A percentile compares a stretch with the other conserved stretches of the same genome.
These are phyloP conservation scores for Cronartium quercuum DNA, from an alignment of 1,284 basidiomycete genomes.

Conservation along the genomic window DNA sequence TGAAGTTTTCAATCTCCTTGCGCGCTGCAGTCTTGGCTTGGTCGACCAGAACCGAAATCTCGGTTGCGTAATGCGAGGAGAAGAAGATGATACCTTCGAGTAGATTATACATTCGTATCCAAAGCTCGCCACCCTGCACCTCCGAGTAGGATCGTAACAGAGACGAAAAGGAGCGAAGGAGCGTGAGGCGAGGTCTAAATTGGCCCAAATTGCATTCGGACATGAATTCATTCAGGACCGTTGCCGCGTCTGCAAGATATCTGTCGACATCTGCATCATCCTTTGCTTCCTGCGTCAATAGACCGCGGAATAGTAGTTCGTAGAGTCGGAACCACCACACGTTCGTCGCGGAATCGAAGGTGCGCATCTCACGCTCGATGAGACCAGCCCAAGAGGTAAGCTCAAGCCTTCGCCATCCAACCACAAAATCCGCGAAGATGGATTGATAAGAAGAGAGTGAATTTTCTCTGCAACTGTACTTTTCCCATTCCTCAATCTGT, in stretches of 20 bases:
- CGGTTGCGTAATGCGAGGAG: constrained; percentile 61
- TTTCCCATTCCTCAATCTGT: constrained; percentile 95
- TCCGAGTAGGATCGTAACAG: constrained; percentile 51
- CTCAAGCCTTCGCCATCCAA: constrained; percentile 86
- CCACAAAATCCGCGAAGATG: constrained; percentile 65
- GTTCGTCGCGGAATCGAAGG: constrained; percentile 61
- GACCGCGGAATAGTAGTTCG: constrained; percentile 66
- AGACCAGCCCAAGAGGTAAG: constrained; percentile 78
- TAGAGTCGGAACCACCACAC: constrained; percentile 92
- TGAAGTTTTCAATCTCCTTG: constrained; percentile 72
- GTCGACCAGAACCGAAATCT: constrained; percentile 60
- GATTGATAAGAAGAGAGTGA: constrained; percentile 66
- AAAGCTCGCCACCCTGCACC: not conserved
- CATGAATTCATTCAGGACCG: constrained; percentile 76
- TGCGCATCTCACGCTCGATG: constrained; percentile 63
- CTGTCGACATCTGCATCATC: constrained; percentile 51
- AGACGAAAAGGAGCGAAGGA: constrained; percentile 64
- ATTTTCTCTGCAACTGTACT: constrained; percentile 81
- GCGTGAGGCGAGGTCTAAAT: constrained; percentile 63
- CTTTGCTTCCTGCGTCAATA: constrained; percentile 46
- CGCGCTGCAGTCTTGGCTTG: constrained; percentile 59
- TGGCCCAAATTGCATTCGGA: constrained; percentile 74
- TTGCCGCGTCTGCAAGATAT: constrained; percentile 66
- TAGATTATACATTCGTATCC: constrained; percentile 57
- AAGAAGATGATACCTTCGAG: constrained; percentile 64